A percentile compares a stretch with the other conserved stretches of the same genome.
These are phyloP conservation scores for Microsporum audouinii DNA, from an alignment of 2,329 filamentous ascomycete genomes.

Conservation along the genomic window DNA sequence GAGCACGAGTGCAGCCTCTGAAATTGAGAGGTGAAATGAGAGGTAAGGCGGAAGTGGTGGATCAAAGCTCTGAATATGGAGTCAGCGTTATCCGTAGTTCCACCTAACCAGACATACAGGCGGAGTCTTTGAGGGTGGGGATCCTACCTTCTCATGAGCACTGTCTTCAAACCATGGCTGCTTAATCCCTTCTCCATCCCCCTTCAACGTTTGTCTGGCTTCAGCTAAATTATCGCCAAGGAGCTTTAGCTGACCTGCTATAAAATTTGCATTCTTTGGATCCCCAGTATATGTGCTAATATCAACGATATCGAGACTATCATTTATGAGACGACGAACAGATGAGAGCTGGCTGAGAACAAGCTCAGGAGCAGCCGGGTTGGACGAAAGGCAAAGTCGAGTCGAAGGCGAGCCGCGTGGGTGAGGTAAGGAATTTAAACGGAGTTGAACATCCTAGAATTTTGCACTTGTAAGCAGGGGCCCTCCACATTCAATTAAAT, in stretches of 20 bases:
- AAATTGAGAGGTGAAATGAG: constrained; percentile 60
- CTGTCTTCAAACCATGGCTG: constrained; percentile 46
- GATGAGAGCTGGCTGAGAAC: constrained; percentile 58
- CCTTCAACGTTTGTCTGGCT: constrained; percentile 49
- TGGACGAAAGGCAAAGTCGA: constrained; percentile 42
- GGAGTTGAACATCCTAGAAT: constrained; percentile 59
- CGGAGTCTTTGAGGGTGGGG: background rate
- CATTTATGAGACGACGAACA: constrained; percentile 66
- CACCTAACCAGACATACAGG: background rate
- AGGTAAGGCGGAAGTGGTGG: constrained; percentile 54
- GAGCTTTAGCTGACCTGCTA: constrained; percentile 47
- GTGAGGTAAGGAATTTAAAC: constrained; percentile 46
- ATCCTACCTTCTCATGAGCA: constrained; percentile 46
- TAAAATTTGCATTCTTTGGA: constrained; percentile 46
- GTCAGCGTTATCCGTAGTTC: background rate
- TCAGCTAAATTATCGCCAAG: constrained; percentile 51
- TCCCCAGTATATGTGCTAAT: constrained; percentile 64
- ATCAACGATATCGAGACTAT: constrained; percentile 71
- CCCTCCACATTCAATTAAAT: background rate
- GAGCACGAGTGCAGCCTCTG: constrained; percentile 59
- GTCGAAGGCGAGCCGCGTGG: constrained; percentile 41
- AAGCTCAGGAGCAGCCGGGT: constrained; percentile 46
- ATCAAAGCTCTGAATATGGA: constrained; percentile 36
- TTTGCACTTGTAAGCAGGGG: background rate
- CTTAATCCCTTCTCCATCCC: constrained; percentile 39